phyloP scores from a whole-genome alignment of 306 rosid species.

The Alnus glutinosa region DNA sequence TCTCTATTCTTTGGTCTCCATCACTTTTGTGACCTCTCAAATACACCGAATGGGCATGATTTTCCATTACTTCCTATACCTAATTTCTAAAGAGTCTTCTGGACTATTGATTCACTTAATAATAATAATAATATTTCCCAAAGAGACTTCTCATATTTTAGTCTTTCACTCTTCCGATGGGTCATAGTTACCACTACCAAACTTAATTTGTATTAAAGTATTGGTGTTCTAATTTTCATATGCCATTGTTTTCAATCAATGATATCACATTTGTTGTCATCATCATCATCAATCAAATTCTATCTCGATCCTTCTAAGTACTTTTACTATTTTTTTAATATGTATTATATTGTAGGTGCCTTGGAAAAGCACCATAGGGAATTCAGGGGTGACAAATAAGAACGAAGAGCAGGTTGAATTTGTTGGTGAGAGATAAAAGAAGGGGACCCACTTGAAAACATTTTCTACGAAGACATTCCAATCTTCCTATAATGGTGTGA shows the following conservation, averaged over 20 bases:
- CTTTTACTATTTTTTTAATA: background rate
- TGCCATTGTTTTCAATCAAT: conserved; percentile 18
- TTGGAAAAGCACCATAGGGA: background rate
- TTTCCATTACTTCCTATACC: conserved; percentile 14
- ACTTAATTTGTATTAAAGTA: background rate
- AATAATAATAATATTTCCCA: background rate
- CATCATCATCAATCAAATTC: conserved; percentile 21
- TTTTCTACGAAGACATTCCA: conserved; percentile 10
- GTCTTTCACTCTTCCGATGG: conserved; percentile 25
- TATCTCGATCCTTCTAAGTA: conserved; percentile 29
- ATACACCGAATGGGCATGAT: conserved; percentile 16
- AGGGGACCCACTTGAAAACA: background rate
- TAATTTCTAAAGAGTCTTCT: conserved; percentile 29
- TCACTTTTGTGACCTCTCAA: background rate
- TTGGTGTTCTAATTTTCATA: conserved; percentile 11
- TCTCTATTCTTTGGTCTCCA: conserved; percentile 4
- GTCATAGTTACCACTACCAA: background rate
- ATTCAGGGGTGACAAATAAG: conserved; percentile 6
- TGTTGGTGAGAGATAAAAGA: background rate
- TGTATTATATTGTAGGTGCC: background rate
- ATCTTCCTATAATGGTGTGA: conserved; percentile 13
- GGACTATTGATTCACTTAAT: conserved; percentile 19
- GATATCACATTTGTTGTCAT: conserved; percentile 21
- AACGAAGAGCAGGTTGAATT: background rate
- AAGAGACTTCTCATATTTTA: background rate